Evolutionary conservation across 148 eudicot genomes (phyloP), one percentile per base, ranked within the genome.

Genomic region (Silene uniflora): DNA sequence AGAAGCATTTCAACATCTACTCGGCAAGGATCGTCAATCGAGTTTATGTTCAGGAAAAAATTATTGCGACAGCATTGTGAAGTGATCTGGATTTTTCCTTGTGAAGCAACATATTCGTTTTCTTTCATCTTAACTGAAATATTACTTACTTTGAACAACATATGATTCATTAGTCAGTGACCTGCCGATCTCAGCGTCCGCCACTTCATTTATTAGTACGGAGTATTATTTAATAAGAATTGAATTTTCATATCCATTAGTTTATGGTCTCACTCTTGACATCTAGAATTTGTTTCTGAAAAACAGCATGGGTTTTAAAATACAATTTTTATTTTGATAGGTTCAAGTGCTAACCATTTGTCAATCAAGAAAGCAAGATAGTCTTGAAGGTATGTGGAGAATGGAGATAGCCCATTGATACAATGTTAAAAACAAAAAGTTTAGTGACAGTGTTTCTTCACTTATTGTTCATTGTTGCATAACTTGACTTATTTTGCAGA

Each of bases 341-440:
- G 95, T 84, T 59, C 92, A 87, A 80, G 91, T 93, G 84, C 84
- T 93, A 64, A 89, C 97, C 5, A 75, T 91, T 10, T 93, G 97
- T 87, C 88, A 91, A 78, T 87, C 97, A 19, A 87, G 77, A 72
- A 76, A 69, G 82, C 81, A 83, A 55, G 90, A 89, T 23, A 73
- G 78, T 58, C 75, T 73, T 56, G 97, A 86, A 73, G 94, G 98
- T 91, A 85, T 75, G 62, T 52, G 61, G 10, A 44, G 72, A 54
- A 60, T 52, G 61, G 10, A 44, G 72, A 54, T 52, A 24, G 64
- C 74, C 52, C 12, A 29, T 70, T 5, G 35, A 39, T 58, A 23
- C 10, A 54, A 52, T 35, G 25, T 44, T 18, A 54, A 71, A 52
- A 19, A 54, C 21, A 71, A 19, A 17, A 71, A 25, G 22, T 52